A percentile compares a stretch with the other conserved stretches of the same genome.
phyloP scores from a whole-genome alignment of 768 basidiomycete genomes.

The Grammothele lineata region DNA sequence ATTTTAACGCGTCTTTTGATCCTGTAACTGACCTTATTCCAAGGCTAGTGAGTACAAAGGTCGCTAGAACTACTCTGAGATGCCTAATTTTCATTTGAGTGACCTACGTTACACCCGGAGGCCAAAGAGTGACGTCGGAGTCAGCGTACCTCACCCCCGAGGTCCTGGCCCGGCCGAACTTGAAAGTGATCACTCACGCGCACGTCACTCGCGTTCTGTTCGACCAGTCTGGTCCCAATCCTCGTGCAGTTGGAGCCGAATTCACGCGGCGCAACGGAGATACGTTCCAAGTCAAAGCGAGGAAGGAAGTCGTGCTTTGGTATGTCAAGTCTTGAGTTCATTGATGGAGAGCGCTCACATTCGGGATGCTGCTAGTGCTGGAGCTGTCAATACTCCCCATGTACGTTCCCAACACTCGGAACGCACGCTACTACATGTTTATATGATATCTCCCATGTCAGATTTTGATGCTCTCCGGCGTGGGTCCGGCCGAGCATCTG shows the following conservation, averaged over 20 bases:
- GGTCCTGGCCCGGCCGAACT: conserved; percentile 60
- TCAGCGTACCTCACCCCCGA: conserved; percentile 62
- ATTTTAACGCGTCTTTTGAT: no score
- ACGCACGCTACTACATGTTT: not conserved
- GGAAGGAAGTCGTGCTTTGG: conserved; percentile 61
- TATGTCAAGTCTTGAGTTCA: no score
- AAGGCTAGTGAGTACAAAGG: conserved; percentile 32
- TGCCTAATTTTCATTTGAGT: conserved; percentile 41
- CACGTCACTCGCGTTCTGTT: conserved; percentile 58
- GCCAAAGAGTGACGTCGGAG: conserved; percentile 58
- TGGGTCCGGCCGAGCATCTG: conserved; percentile 65
- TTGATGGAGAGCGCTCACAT: no score
- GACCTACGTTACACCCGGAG: conserved; percentile 56
- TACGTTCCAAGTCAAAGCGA: conserved; percentile 43
- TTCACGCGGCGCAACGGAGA: conserved; percentile 40
- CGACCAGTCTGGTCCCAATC: conserved; percentile 31
- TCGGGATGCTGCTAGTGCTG: no score
- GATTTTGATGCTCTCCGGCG: conserved; percentile 70
- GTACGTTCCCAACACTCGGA: conserved; percentile 20
- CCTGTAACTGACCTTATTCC: not conserved
- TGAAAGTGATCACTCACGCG: conserved; percentile 55
- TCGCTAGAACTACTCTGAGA: no score
- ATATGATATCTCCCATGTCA: conserved; percentile 20
- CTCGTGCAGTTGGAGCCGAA: conserved; percentile 58
- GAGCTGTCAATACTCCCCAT: conserved; percentile 61